A percentile compares a stretch with the other conserved stretches of the same genome.
Evolutionary conservation across 768 basidiomycete genomes (phyloP).

Genomic region (Pholiota molesta): DNA sequence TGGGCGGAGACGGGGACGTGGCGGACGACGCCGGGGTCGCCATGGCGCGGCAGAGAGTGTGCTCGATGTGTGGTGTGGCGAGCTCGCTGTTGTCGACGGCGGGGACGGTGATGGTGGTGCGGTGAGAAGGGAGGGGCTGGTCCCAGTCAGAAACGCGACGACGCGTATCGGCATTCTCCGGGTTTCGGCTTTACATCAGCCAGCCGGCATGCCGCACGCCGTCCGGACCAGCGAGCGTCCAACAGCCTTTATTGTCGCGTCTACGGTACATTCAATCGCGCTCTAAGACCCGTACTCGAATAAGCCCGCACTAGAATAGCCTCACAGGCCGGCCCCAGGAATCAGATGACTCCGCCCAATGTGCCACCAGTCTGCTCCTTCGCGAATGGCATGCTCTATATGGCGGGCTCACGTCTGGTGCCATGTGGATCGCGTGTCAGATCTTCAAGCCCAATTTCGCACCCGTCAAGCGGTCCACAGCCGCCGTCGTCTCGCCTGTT

Average conservation of each 20-base stretch:
- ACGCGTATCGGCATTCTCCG: conserved; percentile 57
- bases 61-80: conserved; percentile 35
- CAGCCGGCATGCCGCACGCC: conserved; percentile 25
- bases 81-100: conserved; percentile 38
- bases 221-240: conserved; percentile 16
- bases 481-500: conserved; percentile 11
- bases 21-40: conserved; percentile 81
- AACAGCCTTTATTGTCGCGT: not conserved
- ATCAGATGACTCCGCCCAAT: conserved; percentile 38
- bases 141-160: conserved; percentile 46
- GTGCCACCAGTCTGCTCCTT: conserved; percentile 3
- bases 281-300: conserved; percentile 6
- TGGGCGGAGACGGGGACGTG: conserved; percentile 81
- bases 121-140: conserved; percentile 35
- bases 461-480: conserved; percentile 7
- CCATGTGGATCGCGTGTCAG: conserved; percentile 22
- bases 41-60: conserved; percentile 55
- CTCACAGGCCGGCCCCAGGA: conserved; percentile 1
- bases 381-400: conserved; percentile 16
- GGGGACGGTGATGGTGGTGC: conserved; percentile 27
- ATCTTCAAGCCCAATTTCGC: conserved; percentile 23
- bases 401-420: conserved; percentile 19
- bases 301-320: not conserved
- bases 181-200: conserved; percentile 41
- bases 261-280: conserved; percentile 8